These are phyloP conservation scores for Kurtzmaniella cleridarum DNA, from an alignment of 805 yeast species.

Conservation along the genomic window DNA sequence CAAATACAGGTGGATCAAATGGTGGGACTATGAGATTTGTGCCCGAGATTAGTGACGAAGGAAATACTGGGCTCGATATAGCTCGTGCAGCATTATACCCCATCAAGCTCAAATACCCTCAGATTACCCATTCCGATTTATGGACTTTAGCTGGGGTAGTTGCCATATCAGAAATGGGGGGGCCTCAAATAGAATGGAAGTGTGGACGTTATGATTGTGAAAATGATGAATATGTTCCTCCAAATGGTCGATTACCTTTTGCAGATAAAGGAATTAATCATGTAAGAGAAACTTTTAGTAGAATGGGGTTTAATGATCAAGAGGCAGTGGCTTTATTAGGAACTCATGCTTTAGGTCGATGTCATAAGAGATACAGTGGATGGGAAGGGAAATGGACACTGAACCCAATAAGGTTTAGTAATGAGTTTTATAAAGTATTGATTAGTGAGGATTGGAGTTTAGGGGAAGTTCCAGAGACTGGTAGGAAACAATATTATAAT, in stretches of 20 bases:
- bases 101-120: conserved; percentile 50
- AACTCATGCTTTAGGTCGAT: conserved; percentile 73
- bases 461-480: conserved; percentile 44
- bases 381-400: conserved; percentile 91
- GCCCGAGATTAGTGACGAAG: conserved; percentile 52
- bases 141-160: conserved; percentile 70
- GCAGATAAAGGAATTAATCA: conserved; percentile 41
- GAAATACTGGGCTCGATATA: conserved; percentile 44
- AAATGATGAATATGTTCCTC: conserved; percentile 30
- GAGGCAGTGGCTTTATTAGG: conserved; percentile 71
- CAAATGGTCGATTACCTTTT: conserved; percentile 47
- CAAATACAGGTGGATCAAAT: conserved; percentile 56
- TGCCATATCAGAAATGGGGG: conserved; percentile 59
- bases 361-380: conserved; percentile 68
- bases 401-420: conserved; percentile 66
- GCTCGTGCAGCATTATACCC: conserved; percentile 56
- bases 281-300: conserved; percentile 38
- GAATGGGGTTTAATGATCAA: conserved; percentile 59
- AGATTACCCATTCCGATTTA: conserved; percentile 60
- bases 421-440: conserved; percentile 52
- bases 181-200: conserved; percentile 58
- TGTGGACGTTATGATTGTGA: conserved; percentile 41
- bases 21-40: conserved; percentile 46
- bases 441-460: conserved; percentile 46
- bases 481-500: conserved; percentile 48